Conservation (phyloP, 1,139 yeast genomes). For the Hemisphaericaspora xylanilytica region DNA sequence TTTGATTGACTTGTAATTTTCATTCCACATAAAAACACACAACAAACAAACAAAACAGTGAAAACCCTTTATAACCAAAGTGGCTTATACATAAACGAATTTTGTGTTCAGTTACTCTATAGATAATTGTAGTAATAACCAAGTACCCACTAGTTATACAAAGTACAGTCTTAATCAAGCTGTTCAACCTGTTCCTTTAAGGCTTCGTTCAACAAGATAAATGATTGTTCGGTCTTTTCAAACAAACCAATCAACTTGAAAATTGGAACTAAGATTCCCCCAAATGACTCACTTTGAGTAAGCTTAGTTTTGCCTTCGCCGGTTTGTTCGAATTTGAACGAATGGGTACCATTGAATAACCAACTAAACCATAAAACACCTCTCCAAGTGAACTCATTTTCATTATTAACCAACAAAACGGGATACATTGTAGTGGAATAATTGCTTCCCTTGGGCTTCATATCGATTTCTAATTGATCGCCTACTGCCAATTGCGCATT, state of each 20-base stretch:
- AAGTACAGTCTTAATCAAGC: background rate
- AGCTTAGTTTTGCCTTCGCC: constrained; percentile 13
- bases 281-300: constrained; percentile 15
- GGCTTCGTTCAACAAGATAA: constrained; percentile 12
- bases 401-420: constrained; percentile 9
- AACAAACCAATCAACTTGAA: constrained; percentile 12
- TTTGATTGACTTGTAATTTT: too few species aligned
- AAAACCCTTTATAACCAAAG: too few species aligned
- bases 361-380: constrained; percentile 15
- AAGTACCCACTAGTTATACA: background rate
- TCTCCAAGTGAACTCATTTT: constrained; percentile 14
- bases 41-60: too few species aligned
- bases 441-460: constrained; percentile 13
- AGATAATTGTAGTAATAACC: background rate
- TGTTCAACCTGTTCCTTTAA: constrained; percentile 14
- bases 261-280: constrained; percentile 15
- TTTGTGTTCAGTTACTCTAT: too few species aligned
- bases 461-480: constrained; percentile 16
- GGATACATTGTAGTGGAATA: constrained; percentile 15
- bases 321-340: constrained; percentile 13
- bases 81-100: too few species aligned
- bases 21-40: too few species aligned
- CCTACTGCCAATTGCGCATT: constrained; percentile 10
- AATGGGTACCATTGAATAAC: constrained; percentile 16
- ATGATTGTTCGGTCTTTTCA: constrained; percentile 12